A percentile compares a stretch with the other conserved stretches of the same genome.
phyloP scores from a whole-genome alignment of 2,329 filamentous ascomycete genomes.

The Penicillium sp. region DNA sequence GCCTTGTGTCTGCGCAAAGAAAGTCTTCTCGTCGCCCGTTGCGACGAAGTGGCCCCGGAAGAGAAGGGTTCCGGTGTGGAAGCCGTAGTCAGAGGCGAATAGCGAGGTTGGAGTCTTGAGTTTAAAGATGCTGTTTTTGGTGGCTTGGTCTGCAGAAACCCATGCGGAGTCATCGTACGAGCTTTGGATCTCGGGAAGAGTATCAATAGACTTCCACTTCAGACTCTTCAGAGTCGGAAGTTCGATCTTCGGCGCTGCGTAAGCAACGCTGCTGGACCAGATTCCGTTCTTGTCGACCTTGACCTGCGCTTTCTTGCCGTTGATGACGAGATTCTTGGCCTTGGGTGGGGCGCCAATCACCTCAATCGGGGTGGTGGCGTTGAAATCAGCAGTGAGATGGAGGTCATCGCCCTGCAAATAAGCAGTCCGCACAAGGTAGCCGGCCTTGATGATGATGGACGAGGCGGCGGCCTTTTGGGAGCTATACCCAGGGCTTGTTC shows the following conservation, averaged over 20 bases:
- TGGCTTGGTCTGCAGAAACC: constrained; percentile 58
- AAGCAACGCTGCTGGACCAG: constrained; percentile 54
- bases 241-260: constrained; percentile 48
- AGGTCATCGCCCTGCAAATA: constrained; percentile 56
- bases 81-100: constrained; percentile 71
- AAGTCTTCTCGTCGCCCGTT: constrained; percentile 55
- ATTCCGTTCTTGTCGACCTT: constrained; percentile 44
- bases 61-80: constrained; percentile 64
- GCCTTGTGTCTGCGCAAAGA: constrained; percentile 62
- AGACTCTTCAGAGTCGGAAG: constrained; percentile 59
- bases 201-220: constrained; percentile 68
- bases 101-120: constrained; percentile 65
- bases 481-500: constrained; percentile 30
- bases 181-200: constrained; percentile 64
- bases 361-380: constrained; percentile 65
- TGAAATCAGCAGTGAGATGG: constrained; percentile 67
- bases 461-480: constrained; percentile 29
- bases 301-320: constrained; percentile 49
- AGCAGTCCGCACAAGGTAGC: constrained; percentile 48
- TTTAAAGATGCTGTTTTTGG: constrained; percentile 58
- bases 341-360: constrained; percentile 61
- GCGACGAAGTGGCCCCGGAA: constrained; percentile 69
- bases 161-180: constrained; percentile 68
- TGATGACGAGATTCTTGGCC: constrained; percentile 60
- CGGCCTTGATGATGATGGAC: constrained; percentile 43